Conservation (phyloP, 1,284 basidiomycete genomes). For the Austroboletus novae-zelandiae region DNA sequence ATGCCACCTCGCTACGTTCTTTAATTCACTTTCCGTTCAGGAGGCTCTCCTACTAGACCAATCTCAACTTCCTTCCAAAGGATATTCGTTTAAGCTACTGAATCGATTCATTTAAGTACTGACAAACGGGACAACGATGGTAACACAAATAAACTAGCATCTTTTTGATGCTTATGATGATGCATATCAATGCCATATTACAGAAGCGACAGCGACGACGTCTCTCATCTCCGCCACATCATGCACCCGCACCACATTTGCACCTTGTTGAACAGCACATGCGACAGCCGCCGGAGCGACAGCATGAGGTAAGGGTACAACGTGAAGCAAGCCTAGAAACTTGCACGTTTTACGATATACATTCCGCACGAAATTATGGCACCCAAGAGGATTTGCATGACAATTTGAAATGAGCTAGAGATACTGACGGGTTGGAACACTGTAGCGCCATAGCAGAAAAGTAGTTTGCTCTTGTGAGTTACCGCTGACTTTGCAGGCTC, state of each 20-base stretch:
- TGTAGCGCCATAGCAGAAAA: conserved; percentile 74
- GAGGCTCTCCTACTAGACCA: too few species aligned
- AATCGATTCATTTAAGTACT: too few species aligned
- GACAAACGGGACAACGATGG: too few species aligned
- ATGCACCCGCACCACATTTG: conserved; percentile 81
- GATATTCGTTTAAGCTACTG: too few species aligned
- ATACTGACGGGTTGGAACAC: conserved; percentile 71
- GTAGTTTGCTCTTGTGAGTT: conserved; percentile 72
- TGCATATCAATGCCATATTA: conserved; percentile 35
- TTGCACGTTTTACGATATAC: conserved; percentile 64
- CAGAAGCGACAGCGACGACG: conserved; percentile 45
- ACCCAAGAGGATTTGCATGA: conserved; percentile 73
- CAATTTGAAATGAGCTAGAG: conserved; percentile 59
- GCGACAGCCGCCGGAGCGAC: conserved; percentile 61
- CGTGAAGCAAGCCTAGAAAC: conserved; percentile 10
- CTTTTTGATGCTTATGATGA: too few species aligned
- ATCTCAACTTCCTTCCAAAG: too few species aligned
- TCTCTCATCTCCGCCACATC: conserved; percentile 69
- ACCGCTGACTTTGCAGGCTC: conserved; percentile 70
- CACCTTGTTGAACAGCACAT: conserved; percentile 75
- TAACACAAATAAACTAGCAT: too few species aligned
- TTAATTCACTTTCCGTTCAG: too few species aligned
- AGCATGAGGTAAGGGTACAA: background rate
- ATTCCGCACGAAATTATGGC: conserved; percentile 68
- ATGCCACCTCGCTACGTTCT: too few species aligned